Conservation (phyloP, 768 basidiomycete species). For the Cystofilobasidium ferigula region DNA sequence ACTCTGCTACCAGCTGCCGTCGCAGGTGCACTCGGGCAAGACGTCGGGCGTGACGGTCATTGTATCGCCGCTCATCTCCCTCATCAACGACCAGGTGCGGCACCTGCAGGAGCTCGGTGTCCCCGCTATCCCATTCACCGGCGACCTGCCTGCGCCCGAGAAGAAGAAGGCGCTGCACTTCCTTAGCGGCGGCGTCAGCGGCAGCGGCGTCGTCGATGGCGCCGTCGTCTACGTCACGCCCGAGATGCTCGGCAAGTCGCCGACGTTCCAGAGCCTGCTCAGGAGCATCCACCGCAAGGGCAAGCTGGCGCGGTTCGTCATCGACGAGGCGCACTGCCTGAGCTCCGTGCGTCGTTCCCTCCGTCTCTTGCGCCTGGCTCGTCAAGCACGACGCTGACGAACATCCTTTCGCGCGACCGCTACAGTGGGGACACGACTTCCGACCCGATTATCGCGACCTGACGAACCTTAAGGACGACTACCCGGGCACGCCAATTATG, state of each 20-base stretch:
- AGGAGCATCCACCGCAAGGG: conserved; percentile 48
- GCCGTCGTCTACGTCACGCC: conserved; percentile 78
- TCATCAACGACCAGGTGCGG: conserved; percentile 81
- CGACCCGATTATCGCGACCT: conserved; percentile 41
- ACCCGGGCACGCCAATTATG: conserved; percentile 77
- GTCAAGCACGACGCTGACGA: too few relatives aligned
- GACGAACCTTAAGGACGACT: conserved; percentile 57
- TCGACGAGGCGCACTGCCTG: conserved; percentile 95
- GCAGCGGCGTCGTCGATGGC: conserved; percentile 8
- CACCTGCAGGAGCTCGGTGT: conserved; percentile 55
- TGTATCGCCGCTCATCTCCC: conserved; percentile 71
- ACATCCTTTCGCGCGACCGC: too few relatives aligned
- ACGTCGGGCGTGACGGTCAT: conserved; percentile 79
- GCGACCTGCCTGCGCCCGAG: conserved; percentile 39
- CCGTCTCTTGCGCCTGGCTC: not conserved
- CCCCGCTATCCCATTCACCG: conserved; percentile 58
- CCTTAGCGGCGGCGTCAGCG: conserved; percentile 8
- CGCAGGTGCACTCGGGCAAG: conserved; percentile 58
- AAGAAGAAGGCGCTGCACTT: conserved; percentile 31
- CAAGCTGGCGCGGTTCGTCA: conserved; percentile 72
- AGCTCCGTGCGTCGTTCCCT: conserved; percentile 38
- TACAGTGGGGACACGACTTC: conserved; percentile 75
- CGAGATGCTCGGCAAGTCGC: conserved; percentile 65
- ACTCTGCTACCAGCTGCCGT: conserved; percentile 60
- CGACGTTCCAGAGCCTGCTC: conserved; percentile 49